Base-by-base conservation (phyloP, 1,284 basidiomycete genomes). In the Trametes versicolor region DNA sequence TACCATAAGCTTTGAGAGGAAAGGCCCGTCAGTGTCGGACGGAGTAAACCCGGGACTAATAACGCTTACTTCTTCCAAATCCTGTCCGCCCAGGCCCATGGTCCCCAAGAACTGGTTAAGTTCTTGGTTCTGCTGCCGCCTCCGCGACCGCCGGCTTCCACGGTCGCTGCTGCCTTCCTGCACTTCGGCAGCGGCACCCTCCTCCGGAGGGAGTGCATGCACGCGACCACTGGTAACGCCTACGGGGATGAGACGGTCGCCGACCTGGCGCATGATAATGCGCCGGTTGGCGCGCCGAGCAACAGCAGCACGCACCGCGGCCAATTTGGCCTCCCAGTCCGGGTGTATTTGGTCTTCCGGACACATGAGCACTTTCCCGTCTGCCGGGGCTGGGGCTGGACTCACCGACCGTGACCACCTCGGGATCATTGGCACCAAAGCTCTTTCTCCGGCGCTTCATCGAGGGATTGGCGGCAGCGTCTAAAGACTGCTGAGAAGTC, bases 181-280 rank as follows among this genome's bases (percentile, higher is more conserved):
- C 53, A 75, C 77, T 54, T 80, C 81, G 10, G 80, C 81, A 9
- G 80, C 78, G 54, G 79, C 78, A 36, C 75, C 80, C 32, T 82
- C 86, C 68, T 90, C 89, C 57, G 87, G 80, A 13, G 87, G 83
- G 32, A 93, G 77, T 49, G 90, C 77, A 73, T 93, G 91, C 64
- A 94, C 83, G 43, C 91, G 83, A 70, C 93, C 85, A 75, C 90
- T 92, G 48, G 96, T 97, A 66, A 98, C 94, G 29, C 97, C 97
- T 39, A 99, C 94, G 25, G 97, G 97, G 60, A 99, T 94, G 51
- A 99, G 89, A 19, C 96, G 88, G 77, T 99, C 98, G 51, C 98
- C 98, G 25, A 99, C 96, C 77, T 99, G 96, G 51, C 98, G 91
- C 96, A 99, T 99, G 62, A 99, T 94, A 75, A 99, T 98, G 41